These are phyloP conservation scores for Globomyces pollinis-pini DNA, from an alignment of 192 early-diverging fungal species.

Conservation along the genomic window DNA sequence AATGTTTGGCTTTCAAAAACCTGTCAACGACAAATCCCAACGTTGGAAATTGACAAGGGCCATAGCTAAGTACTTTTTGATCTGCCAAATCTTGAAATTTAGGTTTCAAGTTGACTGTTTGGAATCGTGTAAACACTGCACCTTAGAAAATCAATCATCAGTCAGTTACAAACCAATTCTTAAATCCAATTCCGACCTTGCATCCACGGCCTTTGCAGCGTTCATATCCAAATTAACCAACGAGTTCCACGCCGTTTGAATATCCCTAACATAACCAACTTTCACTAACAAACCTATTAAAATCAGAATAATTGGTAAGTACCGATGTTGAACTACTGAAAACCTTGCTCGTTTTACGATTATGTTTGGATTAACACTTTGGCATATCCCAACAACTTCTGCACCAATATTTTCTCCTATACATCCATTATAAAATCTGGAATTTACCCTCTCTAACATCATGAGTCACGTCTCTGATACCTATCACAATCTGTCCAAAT, in stretches of 20 bases:
- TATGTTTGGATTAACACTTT: constrained; percentile 52
- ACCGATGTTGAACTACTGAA: constrained; percentile 73
- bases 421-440: too few species aligned
- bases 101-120: constrained; percentile 61
- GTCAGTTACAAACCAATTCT: constrained; percentile 65
- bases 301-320: too few species aligned
- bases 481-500: constrained; percentile 99
- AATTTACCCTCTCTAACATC: too few species aligned
- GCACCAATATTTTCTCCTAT: constrained; percentile 92
- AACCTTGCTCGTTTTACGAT: constrained; percentile 77
- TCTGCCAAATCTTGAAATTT: constrained; percentile 47
- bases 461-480: neutral
- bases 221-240: constrained; percentile 65
- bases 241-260: constrained; percentile 56
- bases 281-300: neutral
- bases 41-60: constrained; percentile 93
- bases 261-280: too few species aligned
- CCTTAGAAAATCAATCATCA: neutral
- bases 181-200: constrained; percentile 81
- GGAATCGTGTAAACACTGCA: constrained; percentile 86
- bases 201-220: constrained; percentile 73
- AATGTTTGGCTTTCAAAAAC: constrained; percentile 63
- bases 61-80: constrained; percentile 71
- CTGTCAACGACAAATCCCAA: constrained; percentile 85
- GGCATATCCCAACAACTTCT: constrained; percentile 69